Evolutionary conservation across 148 eudicot species (phyloP), one percentile per base, ranked within the genome.

Genomic region (Beta vulgaris): DNA sequence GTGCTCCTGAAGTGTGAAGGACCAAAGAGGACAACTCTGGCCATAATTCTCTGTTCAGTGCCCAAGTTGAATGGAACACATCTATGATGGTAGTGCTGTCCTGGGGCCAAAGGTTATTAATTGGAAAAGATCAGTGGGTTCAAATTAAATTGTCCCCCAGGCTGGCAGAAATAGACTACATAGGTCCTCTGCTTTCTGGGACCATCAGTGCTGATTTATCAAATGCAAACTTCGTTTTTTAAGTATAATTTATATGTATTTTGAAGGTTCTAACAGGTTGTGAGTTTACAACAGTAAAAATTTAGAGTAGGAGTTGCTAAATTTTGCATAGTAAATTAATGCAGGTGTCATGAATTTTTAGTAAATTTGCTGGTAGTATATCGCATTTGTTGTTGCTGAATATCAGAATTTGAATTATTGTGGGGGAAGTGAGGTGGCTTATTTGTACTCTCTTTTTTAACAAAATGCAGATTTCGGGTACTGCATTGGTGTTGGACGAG

Each of bases 401-500:
- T 36, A 21, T 15, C 44, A 35, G n/a, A 10, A 10, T 36, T 12
- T 62, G 18, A 29, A 32, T 62, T 19, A 35, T 21, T 12, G 44
- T 64, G 71, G 34, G 23, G n/a, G 42, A 34, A 70, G 60, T 69
- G 73, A 15, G 57, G 25, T 46, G 57, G 58, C 73, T 32, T 46
- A 18, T 46, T 28, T 21, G 11, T 42, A 18, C 16, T 29, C 8
- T 44, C 8, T 2, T 21, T 6, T 54, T 59, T 55, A 76, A 42
- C 68, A 59, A 21, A 69, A 55, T 82, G 83, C 92, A 96, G 99
- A 91, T 96, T 80, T 87, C 94, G 46, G 97, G 99, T 71, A 92
- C 98, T 61, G 93, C 98, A 32, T 81, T 89, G 84, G 98, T 96
- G 82, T 84, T 96, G 80, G 99, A 96, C 83, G 98, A 96, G 80